Evolutionary conservation across 164 flowering plant species (phyloP).

Genomic region (Annona cherimola): DNA sequence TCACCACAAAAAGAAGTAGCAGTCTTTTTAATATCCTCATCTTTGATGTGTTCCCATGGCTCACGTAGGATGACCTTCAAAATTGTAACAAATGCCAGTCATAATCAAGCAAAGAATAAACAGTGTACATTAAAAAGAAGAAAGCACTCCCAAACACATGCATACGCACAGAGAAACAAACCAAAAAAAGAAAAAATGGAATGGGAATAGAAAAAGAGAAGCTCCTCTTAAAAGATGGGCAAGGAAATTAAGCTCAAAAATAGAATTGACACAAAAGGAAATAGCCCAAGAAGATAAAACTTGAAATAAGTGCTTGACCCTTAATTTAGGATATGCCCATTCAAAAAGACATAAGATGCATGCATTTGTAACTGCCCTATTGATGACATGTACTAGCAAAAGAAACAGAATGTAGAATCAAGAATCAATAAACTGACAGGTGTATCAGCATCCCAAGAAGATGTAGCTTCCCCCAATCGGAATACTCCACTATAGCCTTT

Average conservation of each 20-base stretch:
- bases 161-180: not conserved
- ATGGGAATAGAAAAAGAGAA: not conserved
- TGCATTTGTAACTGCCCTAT: not conserved
- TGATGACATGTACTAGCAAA: not conserved
- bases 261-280: not conserved
- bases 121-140: not conserved
- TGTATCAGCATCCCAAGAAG: conserved; percentile 99
- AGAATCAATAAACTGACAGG: conserved; percentile 57
- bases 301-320: too few species aligned
- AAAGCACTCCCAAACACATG: not conserved
- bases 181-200: not conserved
- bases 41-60: conserved; percentile 98
- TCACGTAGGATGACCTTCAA: conserved; percentile 87
- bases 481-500: conserved; percentile 93
- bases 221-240: not conserved
- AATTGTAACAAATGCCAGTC: not conserved
- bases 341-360: not conserved
- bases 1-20: conserved; percentile 84
- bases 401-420: not conserved
- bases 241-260: not conserved
- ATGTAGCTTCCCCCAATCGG: conserved; percentile 97
- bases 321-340: not conserved
- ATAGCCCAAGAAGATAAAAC: too few species aligned
- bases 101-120: not conserved
- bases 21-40: conserved; percentile 67